Conservation (phyloP, 495 filamentous ascomycete species). For the Podospora pseudocomata region DNA sequence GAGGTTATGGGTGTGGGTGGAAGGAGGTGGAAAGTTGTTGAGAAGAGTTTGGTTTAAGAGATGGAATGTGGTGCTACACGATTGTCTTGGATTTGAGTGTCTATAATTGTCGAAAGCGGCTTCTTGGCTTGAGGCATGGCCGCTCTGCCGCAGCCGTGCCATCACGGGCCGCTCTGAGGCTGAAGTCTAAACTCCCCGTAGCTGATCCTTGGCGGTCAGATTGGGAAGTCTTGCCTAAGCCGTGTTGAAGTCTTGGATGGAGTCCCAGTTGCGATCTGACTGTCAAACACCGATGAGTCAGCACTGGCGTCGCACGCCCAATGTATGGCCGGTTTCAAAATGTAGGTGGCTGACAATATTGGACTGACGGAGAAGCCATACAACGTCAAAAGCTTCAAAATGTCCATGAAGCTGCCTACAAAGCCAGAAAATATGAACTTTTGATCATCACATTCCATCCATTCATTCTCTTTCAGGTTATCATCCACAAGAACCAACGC, state of each 20-base stretch:
- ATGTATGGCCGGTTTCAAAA: neutral
- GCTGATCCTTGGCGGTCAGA: neutral
- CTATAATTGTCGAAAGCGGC: neutral
- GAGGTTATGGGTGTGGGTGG: constrained; percentile 19
- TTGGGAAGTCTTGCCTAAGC: neutral
- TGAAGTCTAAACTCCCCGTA: neutral
- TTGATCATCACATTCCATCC: neutral
- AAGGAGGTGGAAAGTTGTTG: constrained; percentile 23
- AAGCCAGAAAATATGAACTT: too few relatives aligned
- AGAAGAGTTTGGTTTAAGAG: constrained; percentile 5
- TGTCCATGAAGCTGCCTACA: neutral
- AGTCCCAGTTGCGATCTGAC: neutral
- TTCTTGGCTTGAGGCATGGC: neutral
- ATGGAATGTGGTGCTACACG: neutral
- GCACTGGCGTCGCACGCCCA: neutral
- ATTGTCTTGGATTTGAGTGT: neutral
- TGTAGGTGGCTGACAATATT: neutral
- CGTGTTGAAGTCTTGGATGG: neutral
- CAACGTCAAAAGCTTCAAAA: neutral
- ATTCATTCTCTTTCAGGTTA: neutral
- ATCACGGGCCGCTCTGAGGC: neutral
- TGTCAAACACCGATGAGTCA: neutral
- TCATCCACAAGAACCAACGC: neutral
- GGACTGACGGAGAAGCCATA: neutral
- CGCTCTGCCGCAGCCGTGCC: neutral